Evolutionary conservation across 305 asterid species (phyloP), one percentile per base, ranked within the genome.

Genomic region (Euphrasia arctica): DNA sequence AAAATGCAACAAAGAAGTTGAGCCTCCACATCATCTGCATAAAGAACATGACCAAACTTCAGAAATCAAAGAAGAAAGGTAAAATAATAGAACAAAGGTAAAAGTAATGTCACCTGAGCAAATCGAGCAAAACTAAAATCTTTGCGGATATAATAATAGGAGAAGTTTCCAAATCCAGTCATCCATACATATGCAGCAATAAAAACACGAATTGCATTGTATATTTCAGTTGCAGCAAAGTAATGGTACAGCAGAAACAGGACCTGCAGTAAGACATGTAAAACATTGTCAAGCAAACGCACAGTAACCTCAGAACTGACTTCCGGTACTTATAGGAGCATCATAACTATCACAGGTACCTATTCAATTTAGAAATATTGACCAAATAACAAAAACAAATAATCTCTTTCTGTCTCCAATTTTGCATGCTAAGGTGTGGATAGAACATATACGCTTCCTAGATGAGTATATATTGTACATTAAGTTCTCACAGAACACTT

Each of bases 11-110:
- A 65, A 88, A 92, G 73, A 90, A 93, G 76, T 93, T 93, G 54
- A 93, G 92, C 90, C 99, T 84, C 99, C 99, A 93, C 99, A 93
- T 93, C 99, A 93, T 93, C 99, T 93, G 99, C 85, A 85, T 56
- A 76, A 64, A 36, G 70, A 75, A 71, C 68, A 60, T 55, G 28
- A 66, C 54, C 60, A 49, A 48, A 71, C 31, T 75, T 66, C 45
- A 63, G 18, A 61, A 68, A 63, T 31, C 47, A 52, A 67, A 68
- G 22, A 56, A 3, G 64, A 41, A 60, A 64, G 11, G 7, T 43
- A 51, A 3, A 13, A 39, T 36, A 3, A 39, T 36, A 8, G 42
- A 54, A 22, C 49, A 62, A 48, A 3, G 22, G 28, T 13, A 60
- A 52, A 31, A 62, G 57, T 28, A 72, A 54, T 9, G 57, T 84